Conservation (phyloP, 495 filamentous ascomycete species). For the Mycothermus thermophilus region DNA sequence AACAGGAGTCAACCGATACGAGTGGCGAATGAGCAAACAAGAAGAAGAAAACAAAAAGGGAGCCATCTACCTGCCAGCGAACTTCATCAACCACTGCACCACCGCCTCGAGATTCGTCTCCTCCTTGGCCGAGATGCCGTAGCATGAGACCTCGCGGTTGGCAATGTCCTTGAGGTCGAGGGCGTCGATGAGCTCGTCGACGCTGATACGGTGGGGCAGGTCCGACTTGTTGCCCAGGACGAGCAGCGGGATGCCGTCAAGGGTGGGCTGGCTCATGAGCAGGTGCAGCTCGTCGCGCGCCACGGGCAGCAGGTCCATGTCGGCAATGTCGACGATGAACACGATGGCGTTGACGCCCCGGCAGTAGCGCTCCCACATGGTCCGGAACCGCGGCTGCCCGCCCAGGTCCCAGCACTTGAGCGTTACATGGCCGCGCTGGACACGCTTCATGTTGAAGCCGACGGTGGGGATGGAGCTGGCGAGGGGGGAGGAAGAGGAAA, state of each 20-base stretch:
- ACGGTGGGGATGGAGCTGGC: constrained; percentile 93
- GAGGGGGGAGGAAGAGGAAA: constrained; percentile 14
- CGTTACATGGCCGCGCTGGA: constrained; percentile 96
- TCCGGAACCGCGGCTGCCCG: constrained; percentile 89
- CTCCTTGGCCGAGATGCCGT: constrained; percentile 95
- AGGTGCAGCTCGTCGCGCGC: constrained; percentile 86
- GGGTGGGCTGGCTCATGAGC: constrained; percentile 68
- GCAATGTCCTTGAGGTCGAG: constrained; percentile 83
- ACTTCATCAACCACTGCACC: constrained; percentile 89
- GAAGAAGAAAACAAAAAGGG: neutral
- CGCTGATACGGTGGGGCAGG: constrained; percentile 69
- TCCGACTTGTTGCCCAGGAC: constrained; percentile 98
- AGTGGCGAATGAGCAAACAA: neutral
- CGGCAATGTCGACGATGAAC: constrained; percentile 82
- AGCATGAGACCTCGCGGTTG: constrained; percentile 93
- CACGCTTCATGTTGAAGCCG: constrained; percentile 97
- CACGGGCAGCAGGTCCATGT: constrained; percentile 62
- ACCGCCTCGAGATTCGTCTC: constrained; percentile 98
- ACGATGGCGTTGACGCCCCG: constrained; percentile 95
- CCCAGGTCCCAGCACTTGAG: constrained; percentile 98
- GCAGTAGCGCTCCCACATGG: constrained; percentile 99
- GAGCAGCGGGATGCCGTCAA: constrained; percentile 85
- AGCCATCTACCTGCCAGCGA: constrained; percentile 33
- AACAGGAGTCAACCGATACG: neutral
- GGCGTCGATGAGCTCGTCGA: constrained; percentile 88